Conservation (phyloP, 305 asterid genomes). For the Fraxinus dipetala region DNA sequence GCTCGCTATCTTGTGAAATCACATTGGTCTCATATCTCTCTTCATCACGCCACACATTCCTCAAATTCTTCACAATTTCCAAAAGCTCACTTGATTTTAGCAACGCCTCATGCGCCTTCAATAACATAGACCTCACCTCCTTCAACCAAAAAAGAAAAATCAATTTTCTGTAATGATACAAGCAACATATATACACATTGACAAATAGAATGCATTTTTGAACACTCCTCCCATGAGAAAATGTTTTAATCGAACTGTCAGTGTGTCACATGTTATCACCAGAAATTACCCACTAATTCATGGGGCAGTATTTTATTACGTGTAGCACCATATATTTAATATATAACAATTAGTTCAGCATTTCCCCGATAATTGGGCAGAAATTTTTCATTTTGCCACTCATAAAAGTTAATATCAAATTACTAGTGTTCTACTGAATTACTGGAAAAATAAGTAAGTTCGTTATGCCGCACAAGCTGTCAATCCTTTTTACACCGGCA, state of each 20-base stretch:
- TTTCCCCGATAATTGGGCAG: neutral
- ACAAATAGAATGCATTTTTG: neutral
- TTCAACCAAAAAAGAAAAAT: constrained; percentile 24
- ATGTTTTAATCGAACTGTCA: neutral
- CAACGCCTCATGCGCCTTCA: constrained; percentile 68
- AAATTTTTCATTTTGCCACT: neutral
- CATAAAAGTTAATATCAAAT: neutral
- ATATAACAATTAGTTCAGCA: neutral
- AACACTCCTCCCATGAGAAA: neutral
- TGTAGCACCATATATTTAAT: neutral
- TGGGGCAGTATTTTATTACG: neutral
- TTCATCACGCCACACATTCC: constrained; percentile 32
- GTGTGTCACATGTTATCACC: neutral
- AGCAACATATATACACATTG: neutral
- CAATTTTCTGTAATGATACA: neutral
- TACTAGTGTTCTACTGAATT: neutral
- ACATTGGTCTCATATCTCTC: constrained; percentile 29
- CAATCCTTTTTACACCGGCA: neutral
- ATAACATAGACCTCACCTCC: constrained; percentile 53
- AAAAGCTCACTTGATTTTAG: constrained; percentile 46
- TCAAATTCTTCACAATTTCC: constrained; percentile 46
- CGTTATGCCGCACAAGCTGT: neutral
- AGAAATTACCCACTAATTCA: neutral
- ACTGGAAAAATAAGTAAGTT: neutral
- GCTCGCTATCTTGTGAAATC: constrained; percentile 31